Percentiles rank a stretch among this genome's conserved stretches.
phyloP scores from a whole-genome alignment of 208 protist genomes.

The Kentomonas sorsogonicus region DNA sequence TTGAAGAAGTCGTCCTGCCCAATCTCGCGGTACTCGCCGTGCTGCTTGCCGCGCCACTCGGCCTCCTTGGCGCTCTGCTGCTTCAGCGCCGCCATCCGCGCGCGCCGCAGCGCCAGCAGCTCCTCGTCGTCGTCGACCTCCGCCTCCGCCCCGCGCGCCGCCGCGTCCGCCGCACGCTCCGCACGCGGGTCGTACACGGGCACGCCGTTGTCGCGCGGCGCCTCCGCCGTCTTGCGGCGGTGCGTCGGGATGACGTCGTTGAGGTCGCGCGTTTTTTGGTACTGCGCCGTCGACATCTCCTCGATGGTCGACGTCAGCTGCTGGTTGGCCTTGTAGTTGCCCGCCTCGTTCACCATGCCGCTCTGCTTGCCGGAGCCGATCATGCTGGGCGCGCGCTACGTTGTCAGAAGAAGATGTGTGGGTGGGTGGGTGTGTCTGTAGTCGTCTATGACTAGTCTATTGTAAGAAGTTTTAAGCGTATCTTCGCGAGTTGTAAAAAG shows the following conservation, averaged over 20 bases:
- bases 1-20: constrained; percentile 93
- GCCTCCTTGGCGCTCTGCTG: constrained; percentile 49
- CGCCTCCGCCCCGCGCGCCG: constrained; percentile 24
- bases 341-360: constrained; percentile 85
- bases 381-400: constrained; percentile 28
- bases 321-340: constrained; percentile 86
- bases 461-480: too few species aligned
- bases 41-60: constrained; percentile 84
- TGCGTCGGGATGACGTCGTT: constrained; percentile 83
- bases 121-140: constrained; percentile 62
- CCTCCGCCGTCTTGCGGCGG: constrained; percentile 26
- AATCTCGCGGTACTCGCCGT: constrained; percentile 91
- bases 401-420: background rate
- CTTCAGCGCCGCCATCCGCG: constrained; percentile 60
- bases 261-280: constrained; percentile 58
- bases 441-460: background rate
- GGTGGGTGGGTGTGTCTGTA: constrained; percentile 9
- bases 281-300: constrained; percentile 70
- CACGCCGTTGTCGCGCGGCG: constrained; percentile 27
- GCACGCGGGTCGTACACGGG: constrained; percentile 65
- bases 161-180: constrained; percentile 36
- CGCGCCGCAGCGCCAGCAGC: constrained; percentile 60
- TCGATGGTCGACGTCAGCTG: constrained; percentile 82
- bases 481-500: too few species aligned
- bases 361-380: constrained; percentile 83